These are phyloP conservation scores for Luvunga scandens DNA, from an alignment of 345 rosid genomes.

Conservation along the genomic window DNA sequence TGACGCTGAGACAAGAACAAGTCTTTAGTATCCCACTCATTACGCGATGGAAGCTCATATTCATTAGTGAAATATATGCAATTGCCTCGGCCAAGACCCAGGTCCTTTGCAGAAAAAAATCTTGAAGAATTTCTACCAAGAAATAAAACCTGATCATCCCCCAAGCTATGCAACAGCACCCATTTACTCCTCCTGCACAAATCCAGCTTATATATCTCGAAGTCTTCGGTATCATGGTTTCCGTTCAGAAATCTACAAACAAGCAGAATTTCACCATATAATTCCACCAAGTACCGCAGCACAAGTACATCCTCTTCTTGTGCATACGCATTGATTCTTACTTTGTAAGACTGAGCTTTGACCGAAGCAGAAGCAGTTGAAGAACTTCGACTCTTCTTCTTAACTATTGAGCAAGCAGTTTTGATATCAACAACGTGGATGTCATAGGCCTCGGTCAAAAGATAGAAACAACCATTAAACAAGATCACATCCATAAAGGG, in stretches of 20 bases:
- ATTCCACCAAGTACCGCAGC: not conserved
- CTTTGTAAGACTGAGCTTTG: no score
- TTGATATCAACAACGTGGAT: not conserved
- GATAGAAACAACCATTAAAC: no score
- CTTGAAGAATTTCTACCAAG: not conserved
- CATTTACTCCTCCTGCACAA: not conserved
- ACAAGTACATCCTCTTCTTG: not conserved
- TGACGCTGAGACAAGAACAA: accelerated
- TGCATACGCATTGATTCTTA: no score
- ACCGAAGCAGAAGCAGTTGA: no score
- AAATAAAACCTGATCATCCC: not conserved
- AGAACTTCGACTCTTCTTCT: not conserved
- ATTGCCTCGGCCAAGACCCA: not conserved
- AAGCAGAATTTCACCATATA: not conserved
- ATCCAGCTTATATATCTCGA: not conserved
- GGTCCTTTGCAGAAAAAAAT: not conserved
- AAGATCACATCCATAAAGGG: not conserved
- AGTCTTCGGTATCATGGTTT: not conserved
- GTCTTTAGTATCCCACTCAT: not conserved
- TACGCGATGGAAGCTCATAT: not conserved
- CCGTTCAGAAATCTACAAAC: not conserved
- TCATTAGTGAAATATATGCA: not conserved
- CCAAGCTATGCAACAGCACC: not conserved
- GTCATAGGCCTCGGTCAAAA: no score
- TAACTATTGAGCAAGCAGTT: not conserved